A percentile compares a stretch with the other conserved stretches of the same genome.
These are phyloP conservation scores for Glutinoglossum americanum DNA, from an alignment of 495 filamentous ascomycete genomes.

Conservation along the genomic window DNA sequence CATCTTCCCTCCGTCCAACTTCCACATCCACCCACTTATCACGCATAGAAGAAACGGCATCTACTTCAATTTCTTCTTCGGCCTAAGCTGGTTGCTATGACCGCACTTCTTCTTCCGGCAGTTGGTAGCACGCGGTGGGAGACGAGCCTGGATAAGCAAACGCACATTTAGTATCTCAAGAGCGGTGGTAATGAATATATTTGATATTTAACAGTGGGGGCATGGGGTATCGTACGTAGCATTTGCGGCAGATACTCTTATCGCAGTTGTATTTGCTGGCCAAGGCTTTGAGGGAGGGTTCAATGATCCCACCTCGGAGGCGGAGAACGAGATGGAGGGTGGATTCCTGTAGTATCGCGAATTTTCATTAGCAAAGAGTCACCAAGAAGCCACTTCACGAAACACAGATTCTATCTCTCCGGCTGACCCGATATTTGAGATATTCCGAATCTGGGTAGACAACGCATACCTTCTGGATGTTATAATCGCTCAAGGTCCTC, in stretches of 20 bases:
- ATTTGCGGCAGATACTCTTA: conserved; percentile 99
- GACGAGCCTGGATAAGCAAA: conserved; percentile 71
- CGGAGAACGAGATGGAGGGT: conserved; percentile 98
- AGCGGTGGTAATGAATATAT: background rate
- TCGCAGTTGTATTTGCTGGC: conserved; percentile 99
- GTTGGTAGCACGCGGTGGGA: conserved; percentile 96
- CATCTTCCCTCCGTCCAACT: background rate
- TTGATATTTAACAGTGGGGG: too few species aligned
- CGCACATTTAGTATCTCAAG: background rate
- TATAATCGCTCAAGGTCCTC: conserved; percentile 95
- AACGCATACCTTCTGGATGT: conserved; percentile 88
- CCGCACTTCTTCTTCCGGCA: conserved; percentile 99
- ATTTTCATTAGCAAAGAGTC: conserved; percentile 5
- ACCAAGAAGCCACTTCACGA: background rate
- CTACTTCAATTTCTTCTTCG: conserved; percentile 99
- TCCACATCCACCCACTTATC: background rate
- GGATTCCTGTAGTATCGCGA: conserved; percentile 47
- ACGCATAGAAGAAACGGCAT: conserved; percentile 6
- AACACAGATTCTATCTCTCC: background rate
- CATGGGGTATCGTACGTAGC: conserved; percentile 50
- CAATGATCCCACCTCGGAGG: conserved; percentile 98
- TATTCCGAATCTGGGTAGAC: background rate
- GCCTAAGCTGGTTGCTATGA: conserved; percentile 98
- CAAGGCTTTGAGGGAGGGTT: conserved; percentile 95
- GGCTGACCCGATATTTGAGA: background rate